Base-by-base conservation (phyloP, 768 basidiomycete genomes). In the Sarcodon aspratus region DNA sequence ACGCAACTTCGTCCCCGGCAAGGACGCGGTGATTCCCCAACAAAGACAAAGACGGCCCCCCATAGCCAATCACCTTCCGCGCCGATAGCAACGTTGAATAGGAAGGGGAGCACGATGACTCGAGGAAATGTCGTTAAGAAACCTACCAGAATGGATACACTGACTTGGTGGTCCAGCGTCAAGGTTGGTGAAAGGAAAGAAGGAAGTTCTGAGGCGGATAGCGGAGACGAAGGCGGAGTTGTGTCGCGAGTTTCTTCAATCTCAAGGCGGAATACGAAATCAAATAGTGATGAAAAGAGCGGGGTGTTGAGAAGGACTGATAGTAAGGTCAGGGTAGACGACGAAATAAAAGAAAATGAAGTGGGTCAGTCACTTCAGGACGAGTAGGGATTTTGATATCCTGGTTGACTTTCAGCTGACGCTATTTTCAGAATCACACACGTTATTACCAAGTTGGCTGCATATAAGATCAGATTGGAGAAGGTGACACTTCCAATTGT, bases 391-490 rank as follows among this genome's bases (percentile, higher is more conserved):
- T 3, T 17, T 7, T n/a, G 13, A 35, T 5, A 54, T 31, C 7
- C 45, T 33, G n/a, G 33, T 36, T n/a, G 17, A 11, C 37, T 12
- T 35, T 17, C 6, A 15, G 21, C 37, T 38, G 51, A 27, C 54
- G 32, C n/a, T n/a, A 18, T 27, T n/a, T 21, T 1, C 50, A 90
- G 87, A 62, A 79, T 91, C 52, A 85, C 82, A 1, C 73, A 77
- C 7, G 88, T 87, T 7, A 67, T 87, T 33, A 79, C 72, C 6
- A 80, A 76, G 55, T 72, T 92, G 18, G 64, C 73, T 7, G 68
- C 78, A 0, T 75, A 77, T 8, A 87, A 85, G 59, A 79, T 91
- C 57, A 87, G 83, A 52, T 78, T 94, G 9, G 93, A 95, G 60
- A 92, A 89, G 73, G 89, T 85, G 48, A 27, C 21, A 27, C 21